A percentile compares a stretch with the other conserved stretches of the same genome.
phyloP scores from a whole-genome alignment of 2,329 filamentous ascomycete genomes.

The Monosporascus cannonballus region DNA sequence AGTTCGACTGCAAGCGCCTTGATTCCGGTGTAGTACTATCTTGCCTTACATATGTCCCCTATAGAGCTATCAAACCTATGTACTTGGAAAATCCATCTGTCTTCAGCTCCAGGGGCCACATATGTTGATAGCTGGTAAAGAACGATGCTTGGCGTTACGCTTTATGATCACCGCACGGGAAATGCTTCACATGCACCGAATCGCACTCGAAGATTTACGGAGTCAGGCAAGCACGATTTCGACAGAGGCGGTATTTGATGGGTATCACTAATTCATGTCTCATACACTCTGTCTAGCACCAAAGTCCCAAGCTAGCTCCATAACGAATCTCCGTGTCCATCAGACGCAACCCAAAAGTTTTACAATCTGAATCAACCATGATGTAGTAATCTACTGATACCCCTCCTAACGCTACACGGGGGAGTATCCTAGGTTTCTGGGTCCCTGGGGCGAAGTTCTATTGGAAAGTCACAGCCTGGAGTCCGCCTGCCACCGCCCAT shows the following conservation, averaged over 20 bases:
- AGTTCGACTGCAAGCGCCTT: no score
- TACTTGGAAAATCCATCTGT: no score
- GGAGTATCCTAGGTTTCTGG: not conserved
- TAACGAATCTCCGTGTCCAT: not conserved
- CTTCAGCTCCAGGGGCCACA: no score
- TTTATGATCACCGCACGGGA: no score
- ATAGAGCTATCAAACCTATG: no score
- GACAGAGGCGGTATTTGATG: not conserved
- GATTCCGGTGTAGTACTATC: no score
- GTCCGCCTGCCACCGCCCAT: not conserved
- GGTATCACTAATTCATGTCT: not conserved
- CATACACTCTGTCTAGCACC: not conserved
- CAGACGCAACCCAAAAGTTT: not conserved
- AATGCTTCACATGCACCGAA: no score
- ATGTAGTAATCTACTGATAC: not conserved
- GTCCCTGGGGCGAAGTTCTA: not conserved
- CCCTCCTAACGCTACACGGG: not conserved
- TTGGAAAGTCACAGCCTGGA: not conserved
- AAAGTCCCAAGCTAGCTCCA: not conserved
- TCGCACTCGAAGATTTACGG: no score
- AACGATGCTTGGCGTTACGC: no score
- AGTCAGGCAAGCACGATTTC: no score
- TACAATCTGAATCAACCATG: not conserved
- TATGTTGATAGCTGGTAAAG: no score
- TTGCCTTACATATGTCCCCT: no score